phyloP scores from a whole-genome alignment of 2,329 filamentous ascomycete species.

The Achaetomium macrosporum region DNA sequence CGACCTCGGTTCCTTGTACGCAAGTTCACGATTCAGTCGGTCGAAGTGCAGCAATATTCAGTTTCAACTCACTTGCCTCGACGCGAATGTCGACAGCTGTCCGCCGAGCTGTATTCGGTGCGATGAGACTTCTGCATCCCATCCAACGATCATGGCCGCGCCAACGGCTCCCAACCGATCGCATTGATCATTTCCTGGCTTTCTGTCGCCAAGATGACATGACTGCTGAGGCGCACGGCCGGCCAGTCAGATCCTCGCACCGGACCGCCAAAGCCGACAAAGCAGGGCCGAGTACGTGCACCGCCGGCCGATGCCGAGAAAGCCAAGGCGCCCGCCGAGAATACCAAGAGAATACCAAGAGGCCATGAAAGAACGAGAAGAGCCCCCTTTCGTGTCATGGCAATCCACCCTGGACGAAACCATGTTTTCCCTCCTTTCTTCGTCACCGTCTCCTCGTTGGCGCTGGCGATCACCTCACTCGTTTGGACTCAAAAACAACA shows the following conservation, averaged over 20 bases:
- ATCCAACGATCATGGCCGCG: neutral
- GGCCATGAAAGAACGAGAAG: slow-evolving; percentile 2
- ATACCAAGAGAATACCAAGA: slow-evolving; percentile 16
- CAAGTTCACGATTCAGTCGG: too few species aligned
- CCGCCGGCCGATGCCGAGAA: slow-evolving; percentile 13
- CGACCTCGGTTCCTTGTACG: too few species aligned
- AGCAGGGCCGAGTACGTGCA: slow-evolving; percentile 1
- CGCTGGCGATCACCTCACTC: slow-evolving; percentile 17
- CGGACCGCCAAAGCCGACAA: neutral
- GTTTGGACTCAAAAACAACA: slow-evolving; percentile 7
- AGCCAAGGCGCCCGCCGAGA: slow-evolving; percentile 20
- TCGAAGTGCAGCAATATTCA: too few species aligned
- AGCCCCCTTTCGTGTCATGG: slow-evolving; percentile 19
- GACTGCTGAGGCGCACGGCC: neutral
- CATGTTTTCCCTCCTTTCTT: slow-evolving; percentile 12
- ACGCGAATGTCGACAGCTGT: too few species aligned
- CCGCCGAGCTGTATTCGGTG: neutral
- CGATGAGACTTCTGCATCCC: neutral
- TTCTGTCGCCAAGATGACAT: slow-evolving; percentile 5
- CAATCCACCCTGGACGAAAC: slow-evolving; percentile 11
- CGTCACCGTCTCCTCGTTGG: slow-evolving; percentile 2
- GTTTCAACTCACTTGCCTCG: too few species aligned
- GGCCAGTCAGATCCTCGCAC: slow-evolving; percentile 1
- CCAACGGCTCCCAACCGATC: neutral
- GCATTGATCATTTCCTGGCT: slow-evolving; percentile 3